Evolutionary conservation across 208 protist species (phyloP).

Genomic region (Leishmania arabica): DNA sequence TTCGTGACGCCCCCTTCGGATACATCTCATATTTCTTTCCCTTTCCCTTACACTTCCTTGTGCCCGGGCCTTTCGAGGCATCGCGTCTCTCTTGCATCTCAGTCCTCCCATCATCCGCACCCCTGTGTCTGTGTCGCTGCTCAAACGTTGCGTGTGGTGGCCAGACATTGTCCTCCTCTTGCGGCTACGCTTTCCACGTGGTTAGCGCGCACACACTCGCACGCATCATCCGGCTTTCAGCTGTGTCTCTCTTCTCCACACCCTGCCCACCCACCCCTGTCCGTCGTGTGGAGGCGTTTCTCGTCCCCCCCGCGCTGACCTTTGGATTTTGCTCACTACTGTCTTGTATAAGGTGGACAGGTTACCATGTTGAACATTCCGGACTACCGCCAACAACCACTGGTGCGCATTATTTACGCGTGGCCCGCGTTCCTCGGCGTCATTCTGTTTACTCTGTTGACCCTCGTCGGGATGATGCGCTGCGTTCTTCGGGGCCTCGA

Average conservation of each 20-base stretch:
- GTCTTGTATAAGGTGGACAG: not conserved
- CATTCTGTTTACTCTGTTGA: slow-evolving; percentile 39
- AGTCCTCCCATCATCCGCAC: no score
- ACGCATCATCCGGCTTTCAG: not conserved
- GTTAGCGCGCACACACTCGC: not conserved
- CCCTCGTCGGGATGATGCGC: slow-evolving; percentile 16
- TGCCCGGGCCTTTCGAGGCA: no score
- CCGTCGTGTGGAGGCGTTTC: not conserved
- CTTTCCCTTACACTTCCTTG: no score
- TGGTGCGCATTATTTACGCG: slow-evolving; percentile 50
- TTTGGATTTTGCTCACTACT: not conserved
- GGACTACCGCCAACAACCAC: slow-evolving; percentile 34
- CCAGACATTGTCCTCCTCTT: no score
- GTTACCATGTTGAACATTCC: slow-evolving; percentile 8
- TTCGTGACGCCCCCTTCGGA: not conserved
- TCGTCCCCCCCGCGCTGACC: not conserved
- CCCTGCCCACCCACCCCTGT: not conserved
- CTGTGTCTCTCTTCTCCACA: not conserved
- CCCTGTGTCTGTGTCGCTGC: no score
- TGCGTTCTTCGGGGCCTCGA: slow-evolving; percentile 18
- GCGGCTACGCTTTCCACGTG: not conserved
- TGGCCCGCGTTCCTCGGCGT: slow-evolving; percentile 57
- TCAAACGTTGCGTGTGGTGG: no score
- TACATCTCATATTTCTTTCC: not conserved
- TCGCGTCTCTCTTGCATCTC: no score